Evolutionary conservation across 257 asterid species (phyloP).

Genomic region (Paraleonurus japonicus): DNA sequence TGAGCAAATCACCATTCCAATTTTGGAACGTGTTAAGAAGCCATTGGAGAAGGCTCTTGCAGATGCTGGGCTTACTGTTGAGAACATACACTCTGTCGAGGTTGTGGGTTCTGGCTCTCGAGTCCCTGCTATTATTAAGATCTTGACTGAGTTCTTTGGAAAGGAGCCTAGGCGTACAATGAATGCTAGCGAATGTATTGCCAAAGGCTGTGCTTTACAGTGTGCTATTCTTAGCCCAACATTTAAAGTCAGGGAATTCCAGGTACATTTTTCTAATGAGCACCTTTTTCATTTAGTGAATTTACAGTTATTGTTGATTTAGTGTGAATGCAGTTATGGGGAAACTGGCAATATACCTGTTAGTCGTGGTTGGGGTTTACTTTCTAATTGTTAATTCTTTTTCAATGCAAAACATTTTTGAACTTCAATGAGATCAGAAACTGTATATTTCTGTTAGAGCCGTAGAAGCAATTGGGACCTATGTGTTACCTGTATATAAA

Average conservation of each 20-base stretch:
- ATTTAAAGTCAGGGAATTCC: slow-evolving; percentile 89
- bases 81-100: slow-evolving; percentile 74
- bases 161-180: slow-evolving; percentile 95
- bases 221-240: slow-evolving; percentile 95
- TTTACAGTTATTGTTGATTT: background rate
- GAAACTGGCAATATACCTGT: no score
- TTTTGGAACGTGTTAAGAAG: slow-evolving; percentile 85
- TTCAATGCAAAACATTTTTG: background rate
- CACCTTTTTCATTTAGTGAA: background rate
- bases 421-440: background rate
- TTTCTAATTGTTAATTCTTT: background rate
- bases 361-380: background rate
- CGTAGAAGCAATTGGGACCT: background rate
- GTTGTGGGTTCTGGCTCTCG: slow-evolving; percentile 96
- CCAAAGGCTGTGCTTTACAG: slow-evolving; percentile 86
- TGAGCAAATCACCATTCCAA: slow-evolving; percentile 78
- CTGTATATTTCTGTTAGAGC: background rate
- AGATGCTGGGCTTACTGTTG: slow-evolving; percentile 69
- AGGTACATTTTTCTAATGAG: slow-evolving; percentile 43
- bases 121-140: slow-evolving; percentile 81
- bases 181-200: slow-evolving; percentile 98
- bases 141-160: slow-evolving; percentile 81
- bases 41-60: slow-evolving; percentile 92
- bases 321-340: background rate
- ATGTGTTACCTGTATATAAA: background rate